Conservation (phyloP, 2,329 filamentous ascomycete genomes). For the Apiospora marii region DNA sequence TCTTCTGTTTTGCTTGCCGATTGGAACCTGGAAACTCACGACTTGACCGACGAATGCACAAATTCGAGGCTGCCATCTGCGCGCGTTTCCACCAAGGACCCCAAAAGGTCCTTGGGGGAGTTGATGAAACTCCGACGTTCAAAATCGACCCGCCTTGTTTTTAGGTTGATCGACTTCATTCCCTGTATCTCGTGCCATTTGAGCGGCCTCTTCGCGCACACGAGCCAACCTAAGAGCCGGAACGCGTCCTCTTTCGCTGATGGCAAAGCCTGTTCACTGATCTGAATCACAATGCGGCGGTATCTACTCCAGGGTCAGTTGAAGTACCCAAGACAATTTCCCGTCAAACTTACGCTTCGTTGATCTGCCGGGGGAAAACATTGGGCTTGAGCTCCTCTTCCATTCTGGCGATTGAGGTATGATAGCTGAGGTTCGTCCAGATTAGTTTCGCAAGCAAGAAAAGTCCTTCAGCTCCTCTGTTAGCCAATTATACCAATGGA, state of each 20-base stretch:
- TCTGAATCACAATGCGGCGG: neutral
- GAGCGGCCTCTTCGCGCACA: conserved; percentile 47
- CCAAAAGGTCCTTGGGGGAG: conserved; percentile 44
- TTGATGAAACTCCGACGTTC: conserved; percentile 37
- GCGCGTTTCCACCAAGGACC: conserved; percentile 44
- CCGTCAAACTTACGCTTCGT: conserved; percentile 32
- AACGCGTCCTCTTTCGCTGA: conserved; percentile 30
- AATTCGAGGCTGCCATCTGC: conserved; percentile 42
- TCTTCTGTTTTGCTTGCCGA: neutral
- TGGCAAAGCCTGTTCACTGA: neutral
- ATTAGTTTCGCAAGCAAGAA: conserved; percentile 30
- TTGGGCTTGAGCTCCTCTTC: conserved; percentile 32
- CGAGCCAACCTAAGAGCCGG: conserved; percentile 47
- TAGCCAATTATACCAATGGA: neutral
- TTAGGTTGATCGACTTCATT: conserved; percentile 44
- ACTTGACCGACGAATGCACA: conserved; percentile 47
- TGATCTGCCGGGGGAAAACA: conserved; percentile 30
- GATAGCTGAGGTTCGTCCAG: conserved; percentile 26
- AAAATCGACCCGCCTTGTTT: conserved; percentile 39
- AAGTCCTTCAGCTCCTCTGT: conserved; percentile 25
- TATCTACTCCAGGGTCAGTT: neutral
- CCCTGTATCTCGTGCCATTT: conserved; percentile 52
- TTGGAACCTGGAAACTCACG: neutral
- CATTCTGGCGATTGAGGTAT: conserved; percentile 28
- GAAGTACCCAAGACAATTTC: neutral